These are phyloP conservation scores for Ehretia macrophylla DNA, from an alignment of 257 asterid species.

Conservation along the genomic window DNA sequence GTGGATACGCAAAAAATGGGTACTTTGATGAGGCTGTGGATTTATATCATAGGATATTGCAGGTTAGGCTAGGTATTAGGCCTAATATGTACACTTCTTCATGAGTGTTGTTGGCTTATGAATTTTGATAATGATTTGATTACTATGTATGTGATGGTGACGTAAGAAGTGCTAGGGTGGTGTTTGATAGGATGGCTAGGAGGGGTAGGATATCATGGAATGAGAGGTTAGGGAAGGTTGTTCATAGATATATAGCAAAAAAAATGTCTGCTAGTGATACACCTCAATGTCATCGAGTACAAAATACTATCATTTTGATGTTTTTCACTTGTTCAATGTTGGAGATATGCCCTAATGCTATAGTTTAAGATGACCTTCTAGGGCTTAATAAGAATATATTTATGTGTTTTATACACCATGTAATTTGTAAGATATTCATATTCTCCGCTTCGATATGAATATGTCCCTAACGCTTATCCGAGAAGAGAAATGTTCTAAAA, in stretches of 20 bases:
- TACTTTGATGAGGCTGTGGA: conserved; percentile 84
- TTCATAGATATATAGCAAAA: conserved; percentile 75
- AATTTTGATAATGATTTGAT: conserved; percentile 75
- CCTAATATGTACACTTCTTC: conserved; percentile 96
- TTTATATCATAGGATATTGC: conserved; percentile 79
- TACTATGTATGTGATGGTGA: conserved; percentile 85
- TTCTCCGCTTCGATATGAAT: too few relatives aligned
- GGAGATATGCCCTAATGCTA: too few relatives aligned
- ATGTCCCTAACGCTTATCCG: too few relatives aligned
- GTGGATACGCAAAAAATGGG: conserved; percentile 92
- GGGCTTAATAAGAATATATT: too few relatives aligned
- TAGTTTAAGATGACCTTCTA: too few relatives aligned
- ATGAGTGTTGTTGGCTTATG: conserved; percentile 87
- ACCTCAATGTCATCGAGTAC: too few relatives aligned
- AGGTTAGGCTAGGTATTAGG: conserved; percentile 67
- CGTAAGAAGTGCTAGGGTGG: conserved; percentile 38
- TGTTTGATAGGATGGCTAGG: conserved; percentile 61
- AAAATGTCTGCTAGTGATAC: conserved; percentile 50
- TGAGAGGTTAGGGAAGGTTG: conserved; percentile 60
- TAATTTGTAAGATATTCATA: too few relatives aligned
- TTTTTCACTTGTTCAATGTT: too few relatives aligned
- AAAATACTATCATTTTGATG: too few relatives aligned
- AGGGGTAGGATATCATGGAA: conserved; percentile 93
- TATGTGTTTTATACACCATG: too few relatives aligned
- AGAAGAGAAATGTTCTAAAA: too few relatives aligned